Evolutionary conservation across 371 early-diverging fungal species (phyloP).

Genomic region (Mortierella sp.): DNA sequence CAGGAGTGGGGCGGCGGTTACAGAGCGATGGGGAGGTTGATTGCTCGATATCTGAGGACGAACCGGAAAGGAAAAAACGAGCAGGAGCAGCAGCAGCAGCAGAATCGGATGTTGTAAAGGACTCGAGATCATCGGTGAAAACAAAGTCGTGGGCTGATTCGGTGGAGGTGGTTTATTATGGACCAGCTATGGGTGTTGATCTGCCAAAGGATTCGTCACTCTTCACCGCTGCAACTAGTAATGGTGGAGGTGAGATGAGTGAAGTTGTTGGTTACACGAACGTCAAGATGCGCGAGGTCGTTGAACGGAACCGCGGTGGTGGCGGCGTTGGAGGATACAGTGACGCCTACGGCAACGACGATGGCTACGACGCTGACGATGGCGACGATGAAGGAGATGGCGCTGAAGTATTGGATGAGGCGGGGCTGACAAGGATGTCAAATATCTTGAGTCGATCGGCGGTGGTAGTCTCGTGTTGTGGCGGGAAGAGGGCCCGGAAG

Average conservation of each 20-base stretch:
- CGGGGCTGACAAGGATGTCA: constrained; percentile 26
- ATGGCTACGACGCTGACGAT: background rate
- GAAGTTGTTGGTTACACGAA: constrained; percentile 24
- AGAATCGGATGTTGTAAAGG: background rate
- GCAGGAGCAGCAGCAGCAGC: background rate
- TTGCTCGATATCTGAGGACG: too few species aligned
- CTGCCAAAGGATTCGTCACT: constrained; percentile 13
- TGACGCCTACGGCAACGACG: background rate
- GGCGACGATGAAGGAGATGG: constrained; percentile 14
- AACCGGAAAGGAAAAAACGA: background rate
- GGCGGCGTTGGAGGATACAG: constrained; percentile 2
- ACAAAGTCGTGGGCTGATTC: constrained; percentile 16
- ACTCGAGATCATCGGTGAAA: background rate
- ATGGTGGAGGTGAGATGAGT: background rate
- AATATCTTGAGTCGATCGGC: constrained; percentile 31
- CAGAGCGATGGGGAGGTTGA: background rate
- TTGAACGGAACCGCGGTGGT: constrained; percentile 29
- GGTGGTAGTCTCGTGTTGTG: constrained; percentile 26
- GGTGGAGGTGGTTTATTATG: constrained; percentile 36
- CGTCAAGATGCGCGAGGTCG: constrained; percentile 27
- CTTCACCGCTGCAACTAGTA: too few species aligned
- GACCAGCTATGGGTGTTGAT: constrained; percentile 21
- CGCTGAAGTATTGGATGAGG: constrained; percentile 21
- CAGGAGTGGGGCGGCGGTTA: background rate
- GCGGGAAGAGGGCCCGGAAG: constrained; percentile 26